Base-by-base conservation (phyloP, 768 basidiomycete genomes). In the Russula foetens region DNA sequence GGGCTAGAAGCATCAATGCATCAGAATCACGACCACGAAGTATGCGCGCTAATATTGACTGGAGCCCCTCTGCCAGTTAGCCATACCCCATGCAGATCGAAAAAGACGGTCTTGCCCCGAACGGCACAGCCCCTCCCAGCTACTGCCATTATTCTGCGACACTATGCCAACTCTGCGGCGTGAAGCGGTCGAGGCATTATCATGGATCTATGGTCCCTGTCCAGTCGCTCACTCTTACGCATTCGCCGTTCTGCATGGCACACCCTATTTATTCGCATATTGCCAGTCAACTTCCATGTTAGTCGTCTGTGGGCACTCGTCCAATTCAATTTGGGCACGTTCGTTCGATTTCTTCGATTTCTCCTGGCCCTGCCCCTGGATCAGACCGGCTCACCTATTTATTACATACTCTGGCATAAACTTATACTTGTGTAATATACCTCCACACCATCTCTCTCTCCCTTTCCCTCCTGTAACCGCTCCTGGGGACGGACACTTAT, bases 401-500 rank as follows among this genome's bases (percentile, higher is more conserved):
- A 60, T 63, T 44, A 35, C 39, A n/a, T n/a, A 51, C 35, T 51
- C 53, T 53, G 53, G 47, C 63, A 66, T 66, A 66, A n/a, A 59
- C 65, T 52, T 66, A 66, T 55, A 59, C 19, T 53, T 39, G 38
- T 59, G 63, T 66, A 66, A 66, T 66, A 60, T 60, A 58, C 63
- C 63, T 63, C 35, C 21, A 50, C 50, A 41, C 23, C 63, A 38
- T 39, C 5, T 33, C 29, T n/a, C 29, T 54, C 35, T 17, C 19
- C 31, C 23, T 41, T 17, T 41, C 38, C 6, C 31, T 47, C 38
- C 19, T 47, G 24, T 46, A 47, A 41, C 31, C 29, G 35, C 50
- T 51, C 24, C n/a, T 28, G 44, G 33, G 29, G 46, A 56, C 17
- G 9, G 12, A 14, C 47, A 46, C 23, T 38, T 38, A 60, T 19